Conservation (phyloP, 2,329 filamentous ascomycete species). For the Didymella keratinophila region DNA sequence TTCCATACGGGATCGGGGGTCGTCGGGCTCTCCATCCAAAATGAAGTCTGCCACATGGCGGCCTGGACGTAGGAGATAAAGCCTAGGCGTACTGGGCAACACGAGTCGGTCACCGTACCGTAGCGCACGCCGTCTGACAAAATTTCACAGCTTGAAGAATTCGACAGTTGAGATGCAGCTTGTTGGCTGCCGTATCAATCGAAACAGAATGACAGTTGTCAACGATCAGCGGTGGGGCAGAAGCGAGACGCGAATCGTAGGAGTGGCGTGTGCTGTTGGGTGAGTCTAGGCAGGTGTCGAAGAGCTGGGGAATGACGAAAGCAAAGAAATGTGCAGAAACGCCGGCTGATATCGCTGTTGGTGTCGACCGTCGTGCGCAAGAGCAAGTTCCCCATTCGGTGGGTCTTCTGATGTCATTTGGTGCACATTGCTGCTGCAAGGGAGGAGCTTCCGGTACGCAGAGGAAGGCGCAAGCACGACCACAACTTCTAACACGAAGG, state of each 20-base stretch:
- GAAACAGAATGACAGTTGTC: slow-evolving; percentile 16
- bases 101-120: slow-evolving; percentile 12
- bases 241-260: slow-evolving; percentile 1
- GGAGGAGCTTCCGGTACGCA: background rate
- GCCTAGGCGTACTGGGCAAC: background rate
- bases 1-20: slow-evolving; percentile 21
- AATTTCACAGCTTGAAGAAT: background rate
- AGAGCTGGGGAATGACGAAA: background rate
- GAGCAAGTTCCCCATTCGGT: background rate
- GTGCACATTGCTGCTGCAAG: background rate
- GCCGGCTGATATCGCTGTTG: background rate
- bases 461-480: background rate
- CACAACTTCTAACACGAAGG: background rate
- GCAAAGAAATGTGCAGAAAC: background rate
- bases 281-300: background rate
- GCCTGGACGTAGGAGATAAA: background rate
- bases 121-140: slow-evolving; percentile 2
- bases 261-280: slow-evolving; percentile 1
- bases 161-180: slow-evolving; percentile 5
- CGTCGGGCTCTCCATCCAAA: slow-evolving; percentile 2
- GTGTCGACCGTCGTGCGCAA: background rate
- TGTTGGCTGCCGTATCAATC: slow-evolving; percentile 7
- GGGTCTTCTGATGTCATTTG: background rate
- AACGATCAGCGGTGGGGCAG: slow-evolving; percentile 16
- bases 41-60: slow-evolving; percentile 6